Conservation (phyloP, 2,329 filamentous ascomycete genomes). For the Teratosphaeriaceae sp. region DNA sequence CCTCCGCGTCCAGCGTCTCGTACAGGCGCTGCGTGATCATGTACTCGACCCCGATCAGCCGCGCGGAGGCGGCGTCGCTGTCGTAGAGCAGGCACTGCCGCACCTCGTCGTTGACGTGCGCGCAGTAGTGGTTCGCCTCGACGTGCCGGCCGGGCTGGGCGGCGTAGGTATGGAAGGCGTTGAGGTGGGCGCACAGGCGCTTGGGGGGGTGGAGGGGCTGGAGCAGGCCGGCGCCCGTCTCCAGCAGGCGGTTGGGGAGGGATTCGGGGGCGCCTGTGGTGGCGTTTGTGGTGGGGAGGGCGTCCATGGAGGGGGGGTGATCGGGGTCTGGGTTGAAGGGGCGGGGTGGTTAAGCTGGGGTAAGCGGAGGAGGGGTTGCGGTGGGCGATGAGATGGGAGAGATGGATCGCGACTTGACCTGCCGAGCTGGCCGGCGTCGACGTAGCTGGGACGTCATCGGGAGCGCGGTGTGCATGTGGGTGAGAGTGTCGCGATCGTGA, state of each 20-base stretch:
- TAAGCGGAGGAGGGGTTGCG: no score
- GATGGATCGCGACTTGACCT: no score
- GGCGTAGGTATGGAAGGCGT: slow-evolving; percentile 83
- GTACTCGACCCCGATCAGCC: slow-evolving; percentile 80
- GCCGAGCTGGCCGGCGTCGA: no score
- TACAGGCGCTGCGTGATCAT: slow-evolving; percentile 71
- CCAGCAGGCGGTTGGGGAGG: slow-evolving; percentile 51
- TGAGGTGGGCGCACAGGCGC: slow-evolving; percentile 71
- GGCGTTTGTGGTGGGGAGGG: slow-evolving; percentile 29
- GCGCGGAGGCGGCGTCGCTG: slow-evolving; percentile 56
- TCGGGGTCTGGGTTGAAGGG: neutral
- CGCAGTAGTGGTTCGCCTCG: slow-evolving; percentile 80
- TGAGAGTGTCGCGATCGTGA: no score
- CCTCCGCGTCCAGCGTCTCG: slow-evolving; percentile 55
- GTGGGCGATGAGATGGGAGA: no score
- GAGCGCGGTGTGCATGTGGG: no score
- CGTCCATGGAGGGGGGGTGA: slow-evolving; percentile 8
- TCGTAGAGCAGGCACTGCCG: slow-evolving; percentile 85
- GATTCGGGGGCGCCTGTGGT: slow-evolving; percentile 47
- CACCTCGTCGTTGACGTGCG: slow-evolving; percentile 69
- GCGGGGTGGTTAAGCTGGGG: no score
- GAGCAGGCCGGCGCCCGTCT: slow-evolving; percentile 53
- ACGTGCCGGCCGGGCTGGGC: slow-evolving; percentile 61
- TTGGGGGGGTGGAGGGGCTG: slow-evolving; percentile 67
- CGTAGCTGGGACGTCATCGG: no score